Percentiles rank a stretch among this genome's conserved stretches.
Evolutionary conservation across 495 filamentous ascomycete species (phyloP).

Genomic region (Lasiosphaeria hispida): DNA sequence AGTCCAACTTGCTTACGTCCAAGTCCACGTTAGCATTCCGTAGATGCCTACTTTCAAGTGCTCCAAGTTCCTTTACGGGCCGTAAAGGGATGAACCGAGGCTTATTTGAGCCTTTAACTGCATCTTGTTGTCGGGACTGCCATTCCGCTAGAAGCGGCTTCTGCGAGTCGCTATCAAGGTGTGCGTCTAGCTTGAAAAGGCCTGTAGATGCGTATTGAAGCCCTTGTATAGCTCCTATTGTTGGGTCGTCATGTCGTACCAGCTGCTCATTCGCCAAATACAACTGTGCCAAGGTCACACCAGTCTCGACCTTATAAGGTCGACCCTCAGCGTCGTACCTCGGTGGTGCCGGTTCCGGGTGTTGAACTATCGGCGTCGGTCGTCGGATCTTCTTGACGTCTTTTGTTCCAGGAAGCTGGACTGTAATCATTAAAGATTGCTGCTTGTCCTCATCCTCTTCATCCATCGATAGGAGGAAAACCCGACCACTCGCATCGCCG

Average conservation of each 20-base stretch:
- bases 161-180: slow-evolving; percentile 32
- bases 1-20: slow-evolving; percentile 17
- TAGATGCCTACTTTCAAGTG: slow-evolving; percentile 5
- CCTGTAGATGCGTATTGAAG: slow-evolving; percentile 39
- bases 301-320: slow-evolving; percentile 17
- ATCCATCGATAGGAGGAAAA: slow-evolving; percentile 63
- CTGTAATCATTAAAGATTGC: slow-evolving; percentile 12
- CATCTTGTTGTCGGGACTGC: slow-evolving; percentile 28
- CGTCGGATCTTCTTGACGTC: slow-evolving; percentile 27
- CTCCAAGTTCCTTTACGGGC: neutral
- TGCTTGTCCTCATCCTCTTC: slow-evolving; percentile 29
- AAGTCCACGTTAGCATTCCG: slow-evolving; percentile 30
- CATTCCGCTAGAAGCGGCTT: slow-evolving; percentile 34
- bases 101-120: neutral
- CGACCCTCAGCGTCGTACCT: slow-evolving; percentile 19
- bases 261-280: slow-evolving; percentile 36
- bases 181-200: slow-evolving; percentile 39
- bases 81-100: neutral
- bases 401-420: slow-evolving; percentile 23
- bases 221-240: slow-evolving; percentile 47
- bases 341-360: slow-evolving; percentile 43
- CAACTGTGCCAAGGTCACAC: slow-evolving; percentile 16
- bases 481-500: slow-evolving; percentile 70
- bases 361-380: slow-evolving; percentile 43
- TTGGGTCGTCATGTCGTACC: slow-evolving; percentile 28